Conservation (phyloP, 331 rosid genomes). For the Cydonia oblonga region DNA sequence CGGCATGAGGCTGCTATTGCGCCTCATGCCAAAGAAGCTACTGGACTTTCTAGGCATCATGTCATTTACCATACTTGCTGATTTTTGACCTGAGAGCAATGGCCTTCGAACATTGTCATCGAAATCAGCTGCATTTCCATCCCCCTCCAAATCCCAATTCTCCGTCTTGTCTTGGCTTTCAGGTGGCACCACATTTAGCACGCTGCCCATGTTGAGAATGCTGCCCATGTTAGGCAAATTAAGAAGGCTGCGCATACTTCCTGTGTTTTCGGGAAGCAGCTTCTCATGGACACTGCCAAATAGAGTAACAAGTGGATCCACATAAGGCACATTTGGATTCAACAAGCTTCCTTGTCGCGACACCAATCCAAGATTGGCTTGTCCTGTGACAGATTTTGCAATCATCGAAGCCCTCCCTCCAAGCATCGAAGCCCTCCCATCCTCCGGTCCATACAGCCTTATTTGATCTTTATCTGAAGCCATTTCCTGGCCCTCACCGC, state of each 20-base stretch:
- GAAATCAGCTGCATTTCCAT: background rate
- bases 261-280: slow-evolving; percentile 8
- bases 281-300: slow-evolving; percentile 25
- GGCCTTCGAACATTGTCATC: slow-evolving; percentile 15
- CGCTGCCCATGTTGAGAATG: slow-evolving; percentile 7
- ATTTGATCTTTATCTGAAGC: slow-evolving; percentile 6
- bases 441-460: slow-evolving; percentile 14
- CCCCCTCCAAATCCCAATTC: slow-evolving; percentile 16
- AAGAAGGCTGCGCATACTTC: slow-evolving; percentile 15
- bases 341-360: slow-evolving; percentile 21
- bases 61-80: slow-evolving; percentile 16
- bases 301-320: slow-evolving; percentile 21
- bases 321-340: slow-evolving; percentile 2
- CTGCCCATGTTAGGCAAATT: slow-evolving; percentile 9
- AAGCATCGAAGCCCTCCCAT: slow-evolving; percentile 9
- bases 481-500: background rate
- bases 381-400: slow-evolving; percentile 11
- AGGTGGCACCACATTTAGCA: background rate
- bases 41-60: background rate
- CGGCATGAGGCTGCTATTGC: slow-evolving; percentile 5
- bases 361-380: slow-evolving; percentile 5
- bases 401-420: slow-evolving; percentile 3
- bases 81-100: slow-evolving; percentile 8
- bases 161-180: background rate
- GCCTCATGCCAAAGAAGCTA: slow-evolving; percentile 7